phyloP scores from a whole-genome alignment of 345 rosid genomes.

The Raphanus sativus region DNA sequence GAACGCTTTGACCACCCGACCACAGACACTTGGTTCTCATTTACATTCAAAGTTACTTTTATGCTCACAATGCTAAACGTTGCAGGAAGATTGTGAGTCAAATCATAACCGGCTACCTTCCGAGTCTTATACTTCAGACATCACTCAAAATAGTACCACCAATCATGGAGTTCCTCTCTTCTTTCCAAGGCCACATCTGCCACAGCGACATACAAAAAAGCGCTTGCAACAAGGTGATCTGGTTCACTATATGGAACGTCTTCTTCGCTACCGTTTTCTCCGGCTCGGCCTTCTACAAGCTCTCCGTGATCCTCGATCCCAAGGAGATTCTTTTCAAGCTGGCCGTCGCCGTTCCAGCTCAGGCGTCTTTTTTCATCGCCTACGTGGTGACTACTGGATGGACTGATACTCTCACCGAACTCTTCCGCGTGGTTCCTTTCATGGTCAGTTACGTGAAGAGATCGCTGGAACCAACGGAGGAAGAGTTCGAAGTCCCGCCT shows the following conservation, averaged over 20 bases:
- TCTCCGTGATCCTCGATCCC: constrained; percentile 71
- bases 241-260: constrained; percentile 95
- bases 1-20: no score
- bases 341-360: constrained; percentile 88
- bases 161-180: constrained; percentile 86
- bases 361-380: constrained; percentile 93
- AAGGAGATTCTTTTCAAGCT: constrained; percentile 69
- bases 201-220: constrained; percentile 82
- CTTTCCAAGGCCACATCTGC: constrained; percentile 88
- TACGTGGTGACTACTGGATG: constrained; percentile 97
- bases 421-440: constrained; percentile 77
- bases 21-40: background rate
- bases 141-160: constrained; percentile 85
- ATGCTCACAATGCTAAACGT: constrained; percentile 15
- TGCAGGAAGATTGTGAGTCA: constrained; percentile 78
- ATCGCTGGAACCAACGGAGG: constrained; percentile 50
- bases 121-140: constrained; percentile 82
- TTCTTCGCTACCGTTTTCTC: constrained; percentile 94
- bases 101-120: constrained; percentile 89
- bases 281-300: constrained; percentile 65
- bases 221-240: constrained; percentile 89
- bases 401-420: constrained; percentile 85
- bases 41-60: background rate
- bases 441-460: constrained; percentile 51
- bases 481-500: constrained; percentile 69